Evolutionary conservation across 345 rosid species (phyloP), one percentile per base, ranked within the genome.

Genomic region (Citrus sp.): DNA sequence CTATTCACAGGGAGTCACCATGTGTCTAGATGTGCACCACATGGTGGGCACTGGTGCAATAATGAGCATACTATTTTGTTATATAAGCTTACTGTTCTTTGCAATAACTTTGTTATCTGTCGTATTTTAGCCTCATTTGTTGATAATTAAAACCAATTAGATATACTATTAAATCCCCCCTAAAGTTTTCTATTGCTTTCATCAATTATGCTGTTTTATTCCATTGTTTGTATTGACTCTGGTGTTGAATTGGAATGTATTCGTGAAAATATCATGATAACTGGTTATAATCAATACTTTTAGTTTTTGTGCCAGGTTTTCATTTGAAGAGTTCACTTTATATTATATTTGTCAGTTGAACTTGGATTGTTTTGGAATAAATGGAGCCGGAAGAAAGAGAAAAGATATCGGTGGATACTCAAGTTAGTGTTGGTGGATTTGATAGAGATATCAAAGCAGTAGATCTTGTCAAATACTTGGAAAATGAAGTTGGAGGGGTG

Each of bases 341-440:
- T 49, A 19, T 67, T 18, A 38, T 21, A 34, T 46, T 22, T 75
- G 60, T 30, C 21, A 10, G 34, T 34, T 21, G 16, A 64, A 64
- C 14, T 73, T 60, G 51, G 10, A 22, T 32, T 71, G 49, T 77
- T 67, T 24, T 13, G 73, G 71, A 73, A 59, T 60, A n/a, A 28
- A 87, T 89, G 91, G 89, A 62, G 73, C 74, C 76, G 42, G 84
- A 84, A 82, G 86, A 72, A 77, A 34, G 65, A 32, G 82, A 27
- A 25, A 85, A 83, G 82, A 87, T 80, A 22, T 71, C 82, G 4
- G 82, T 89, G 75, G 94, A 89, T 67, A 92, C 94, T 51, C 98
- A 93, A 84, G 87, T 86, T 79, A 90, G 91, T 86, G 38, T 94
- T 76, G 95, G 97, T 79, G 97, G 98, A 77, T 94, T 95, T 82